These are phyloP conservation scores for Populus nigra DNA, from an alignment of 345 rosid genomes.

Conservation along the genomic window DNA sequence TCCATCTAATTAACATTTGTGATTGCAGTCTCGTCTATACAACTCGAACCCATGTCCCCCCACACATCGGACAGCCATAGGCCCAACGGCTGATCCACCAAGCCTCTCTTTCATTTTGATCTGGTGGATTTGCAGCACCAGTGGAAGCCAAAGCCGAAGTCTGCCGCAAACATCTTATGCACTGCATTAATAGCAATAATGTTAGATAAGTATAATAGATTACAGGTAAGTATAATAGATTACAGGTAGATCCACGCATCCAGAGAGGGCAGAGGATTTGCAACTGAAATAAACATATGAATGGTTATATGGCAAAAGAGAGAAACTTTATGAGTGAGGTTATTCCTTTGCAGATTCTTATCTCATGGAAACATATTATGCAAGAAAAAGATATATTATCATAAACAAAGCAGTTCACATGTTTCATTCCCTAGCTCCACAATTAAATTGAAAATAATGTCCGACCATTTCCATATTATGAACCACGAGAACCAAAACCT, in stretches of 20 bases:
- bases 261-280: background rate
- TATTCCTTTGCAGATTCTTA: background rate
- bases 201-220: background rate
- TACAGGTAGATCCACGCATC: background rate
- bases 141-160: conserved; percentile 86
- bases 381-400: background rate
- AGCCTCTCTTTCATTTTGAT: conserved; percentile 62
- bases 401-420: background rate
- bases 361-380: background rate
- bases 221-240: background rate
- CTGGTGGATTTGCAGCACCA: conserved; percentile 43
- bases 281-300: background rate
- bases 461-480: background rate
- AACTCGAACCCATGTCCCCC: conserved; percentile 97
- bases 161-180: conserved; percentile 95
- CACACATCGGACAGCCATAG: conserved; percentile 94
- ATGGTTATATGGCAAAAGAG: background rate
- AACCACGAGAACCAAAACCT: background rate
- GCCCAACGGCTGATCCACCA: conserved; percentile 99
- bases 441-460: background rate
- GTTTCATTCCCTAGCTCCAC: background rate
- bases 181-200: conserved; percentile 43
- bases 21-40: conserved; percentile 38
- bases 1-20: background rate
- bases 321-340: background rate